phyloP scores from a whole-genome alignment of 805 yeast genomes.

The Teunomyces pallodes region DNA sequence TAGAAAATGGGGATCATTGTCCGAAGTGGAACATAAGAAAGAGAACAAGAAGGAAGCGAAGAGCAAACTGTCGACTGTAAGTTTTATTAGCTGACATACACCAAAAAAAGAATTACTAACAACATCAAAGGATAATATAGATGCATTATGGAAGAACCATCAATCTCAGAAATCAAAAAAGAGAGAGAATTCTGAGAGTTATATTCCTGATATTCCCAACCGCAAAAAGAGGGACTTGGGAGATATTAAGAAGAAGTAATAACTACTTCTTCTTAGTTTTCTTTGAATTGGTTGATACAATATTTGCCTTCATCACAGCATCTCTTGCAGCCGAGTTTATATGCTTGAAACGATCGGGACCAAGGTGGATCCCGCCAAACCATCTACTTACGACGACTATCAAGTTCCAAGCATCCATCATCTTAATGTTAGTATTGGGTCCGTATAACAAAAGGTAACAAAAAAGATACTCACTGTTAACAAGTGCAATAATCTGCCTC shows the following conservation, averaged over 20 bases:
- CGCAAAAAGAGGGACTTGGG: conserved; percentile 9
- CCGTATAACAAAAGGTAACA: background rate
- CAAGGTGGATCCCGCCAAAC: conserved; percentile 90
- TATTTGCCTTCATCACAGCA: conserved; percentile 67
- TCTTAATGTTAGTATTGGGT: conserved; percentile 31
- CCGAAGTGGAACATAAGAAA: conserved; percentile 7
- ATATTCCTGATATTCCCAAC: conserved; percentile 13
- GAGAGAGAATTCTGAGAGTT: conserved; percentile 9
- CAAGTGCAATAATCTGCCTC: conserved; percentile 78
- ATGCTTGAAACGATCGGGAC: conserved; percentile 93
- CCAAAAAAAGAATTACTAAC: background rate
- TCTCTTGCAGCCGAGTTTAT: conserved; percentile 87
- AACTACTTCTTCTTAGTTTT: conserved; percentile 25
- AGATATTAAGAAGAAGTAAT: background rate
- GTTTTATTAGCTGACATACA: background rate
- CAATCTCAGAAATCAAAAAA: conserved; percentile 9
- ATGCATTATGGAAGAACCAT: conserved; percentile 8
- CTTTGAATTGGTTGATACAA: conserved; percentile 23
- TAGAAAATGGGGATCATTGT: conserved; percentile 17
- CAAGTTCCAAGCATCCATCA: conserved; percentile 80
- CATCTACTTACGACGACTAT: conserved; percentile 86
- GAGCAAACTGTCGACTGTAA: background rate
- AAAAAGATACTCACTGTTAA: conserved; percentile 46
- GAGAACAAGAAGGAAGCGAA: conserved; percentile 8
- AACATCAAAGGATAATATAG: conserved; percentile 1